Conservation (phyloP, 139 green algal genomes). For the Coelastrella sp. region DNA sequence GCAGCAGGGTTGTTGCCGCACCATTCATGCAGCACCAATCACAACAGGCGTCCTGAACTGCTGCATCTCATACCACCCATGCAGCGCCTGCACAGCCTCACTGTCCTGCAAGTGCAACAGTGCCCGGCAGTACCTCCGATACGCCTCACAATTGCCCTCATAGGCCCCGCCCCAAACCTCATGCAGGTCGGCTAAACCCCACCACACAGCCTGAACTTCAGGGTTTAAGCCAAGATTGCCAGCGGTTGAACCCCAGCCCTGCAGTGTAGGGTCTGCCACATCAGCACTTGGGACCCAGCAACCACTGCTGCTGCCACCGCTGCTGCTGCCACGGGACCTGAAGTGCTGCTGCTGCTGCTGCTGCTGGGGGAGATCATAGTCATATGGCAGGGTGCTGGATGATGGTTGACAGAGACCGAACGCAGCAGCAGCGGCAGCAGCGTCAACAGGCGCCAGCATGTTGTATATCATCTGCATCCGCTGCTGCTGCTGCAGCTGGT, state of each 20-base stretch:
- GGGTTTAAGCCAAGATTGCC: neutral
- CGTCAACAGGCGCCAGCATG: conserved; percentile 34
- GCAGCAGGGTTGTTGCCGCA: neutral
- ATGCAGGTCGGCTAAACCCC: conserved; percentile 14
- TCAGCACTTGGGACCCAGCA: conserved; percentile 11
- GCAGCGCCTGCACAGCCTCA: neutral
- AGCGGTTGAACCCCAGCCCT: neutral
- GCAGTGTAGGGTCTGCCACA: neutral
- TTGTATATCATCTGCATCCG: neutral
- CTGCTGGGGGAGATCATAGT: neutral
- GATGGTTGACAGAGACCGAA: neutral
- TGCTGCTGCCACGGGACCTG: neutral
- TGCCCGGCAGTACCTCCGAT: neutral
- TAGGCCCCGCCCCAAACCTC: conserved; percentile 9
- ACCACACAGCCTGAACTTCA: conserved; percentile 34
- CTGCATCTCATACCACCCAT: conserved; percentile 37
- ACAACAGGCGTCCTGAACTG: conserved; percentile 37
- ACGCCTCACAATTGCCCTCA: neutral
- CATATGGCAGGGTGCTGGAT: neutral
- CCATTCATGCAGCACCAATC: conserved; percentile 25
- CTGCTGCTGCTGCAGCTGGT: conserved; percentile 16
- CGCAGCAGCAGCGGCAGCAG: conserved; percentile 23
- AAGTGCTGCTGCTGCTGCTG: neutral
- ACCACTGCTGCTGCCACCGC: conserved; percentile 7
- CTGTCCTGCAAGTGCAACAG: conserved; percentile 14